phyloP scores from a whole-genome alignment of 192 early-diverging fungal species.

The Mortierella antarctica region DNA sequence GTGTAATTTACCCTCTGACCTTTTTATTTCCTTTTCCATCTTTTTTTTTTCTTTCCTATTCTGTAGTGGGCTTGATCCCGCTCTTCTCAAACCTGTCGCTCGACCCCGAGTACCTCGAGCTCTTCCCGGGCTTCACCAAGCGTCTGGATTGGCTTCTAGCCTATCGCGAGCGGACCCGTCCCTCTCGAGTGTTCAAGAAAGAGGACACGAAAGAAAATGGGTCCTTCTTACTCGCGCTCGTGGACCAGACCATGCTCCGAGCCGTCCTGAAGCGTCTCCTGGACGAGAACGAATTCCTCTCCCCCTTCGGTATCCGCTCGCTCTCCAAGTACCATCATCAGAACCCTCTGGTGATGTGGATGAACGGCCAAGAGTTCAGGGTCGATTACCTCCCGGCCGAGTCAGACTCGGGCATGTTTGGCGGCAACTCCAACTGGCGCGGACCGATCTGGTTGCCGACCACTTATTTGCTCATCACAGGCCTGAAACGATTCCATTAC shows the following conservation, averaged over 20 bases:
- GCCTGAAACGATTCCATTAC: slow-evolving; percentile 49
- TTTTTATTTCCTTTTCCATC: neutral
- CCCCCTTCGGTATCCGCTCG: slow-evolving; percentile 59
- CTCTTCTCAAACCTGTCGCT: slow-evolving; percentile 56
- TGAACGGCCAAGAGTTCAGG: slow-evolving; percentile 52
- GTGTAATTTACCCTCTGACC: too few relatives aligned
- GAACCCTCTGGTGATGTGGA: slow-evolving; percentile 58
- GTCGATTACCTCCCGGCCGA: slow-evolving; percentile 63
- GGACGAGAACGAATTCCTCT: slow-evolving; percentile 63
- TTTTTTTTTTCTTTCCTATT: too few relatives aligned
- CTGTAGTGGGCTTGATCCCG: slow-evolving; percentile 59
- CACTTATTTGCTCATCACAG: slow-evolving; percentile 16
- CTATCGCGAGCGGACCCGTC: slow-evolving; percentile 37
- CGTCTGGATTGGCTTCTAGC: slow-evolving; percentile 36
- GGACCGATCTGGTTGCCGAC: slow-evolving; percentile 52
- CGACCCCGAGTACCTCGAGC: slow-evolving; percentile 54
- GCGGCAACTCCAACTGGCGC: slow-evolving; percentile 50
- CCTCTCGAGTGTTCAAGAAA: slow-evolving; percentile 26
- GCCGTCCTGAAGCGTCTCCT: slow-evolving; percentile 54
- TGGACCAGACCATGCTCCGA: slow-evolving; percentile 55
- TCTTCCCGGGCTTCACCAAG: slow-evolving; percentile 40
- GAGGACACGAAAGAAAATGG: slow-evolving; percentile 42
- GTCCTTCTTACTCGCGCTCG: slow-evolving; percentile 52
- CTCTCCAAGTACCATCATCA: slow-evolving; percentile 61
- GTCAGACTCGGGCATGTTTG: slow-evolving; percentile 52